Evolutionary conservation across 2,329 filamentous ascomycete species (phyloP).

Genomic region (Colletotrichum australisinense): DNA sequence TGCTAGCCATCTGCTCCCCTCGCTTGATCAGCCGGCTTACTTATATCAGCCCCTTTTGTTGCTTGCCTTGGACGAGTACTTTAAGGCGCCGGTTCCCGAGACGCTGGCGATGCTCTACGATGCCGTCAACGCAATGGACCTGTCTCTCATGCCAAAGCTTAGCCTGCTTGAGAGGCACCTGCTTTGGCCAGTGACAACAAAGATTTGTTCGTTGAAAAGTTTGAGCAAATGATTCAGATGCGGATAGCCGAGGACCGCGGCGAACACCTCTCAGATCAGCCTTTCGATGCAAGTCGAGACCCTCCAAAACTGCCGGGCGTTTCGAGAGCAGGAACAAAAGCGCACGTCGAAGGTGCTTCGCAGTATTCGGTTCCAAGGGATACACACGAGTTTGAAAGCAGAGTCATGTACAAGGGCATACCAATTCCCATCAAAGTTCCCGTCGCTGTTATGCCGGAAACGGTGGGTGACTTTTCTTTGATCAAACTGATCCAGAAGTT

Average conservation of each 20-base stretch:
- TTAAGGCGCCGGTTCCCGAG: conserved; percentile 88
- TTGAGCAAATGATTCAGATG: conserved; percentile 92
- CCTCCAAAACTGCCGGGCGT: conserved; percentile 61
- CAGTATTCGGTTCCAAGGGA: conserved; percentile 86
- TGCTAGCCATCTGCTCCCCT: not conserved
- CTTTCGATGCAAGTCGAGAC: conserved; percentile 60
- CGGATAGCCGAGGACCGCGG: conserved; percentile 75
- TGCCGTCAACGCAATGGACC: conserved; percentile 95
- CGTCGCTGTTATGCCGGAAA: conserved; percentile 92
- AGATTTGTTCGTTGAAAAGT: conserved; percentile 97
- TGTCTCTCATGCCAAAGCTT: conserved; percentile 90
- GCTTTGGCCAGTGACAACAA: conserved; percentile 92
- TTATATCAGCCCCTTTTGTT: conserved; percentile 81
- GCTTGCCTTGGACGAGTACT: conserved; percentile 95
- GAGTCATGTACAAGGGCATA: conserved; percentile 94
- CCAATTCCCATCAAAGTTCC: conserved; percentile 97
- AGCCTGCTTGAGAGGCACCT: conserved; percentile 87
- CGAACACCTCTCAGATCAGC: conserved; percentile 53
- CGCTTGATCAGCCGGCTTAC: not conserved
- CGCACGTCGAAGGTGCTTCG: conserved; percentile 67
- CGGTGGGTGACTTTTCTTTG: conserved; percentile 95
- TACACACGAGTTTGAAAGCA: conserved; percentile 97
- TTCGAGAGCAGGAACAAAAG: conserved; percentile 71
- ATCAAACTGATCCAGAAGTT: conserved; percentile 98
- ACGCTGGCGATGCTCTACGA: conserved; percentile 91